phyloP scores from a whole-genome alignment of 2,329 filamentous ascomycete species.

The Neofusicoccum cordaticola region DNA sequence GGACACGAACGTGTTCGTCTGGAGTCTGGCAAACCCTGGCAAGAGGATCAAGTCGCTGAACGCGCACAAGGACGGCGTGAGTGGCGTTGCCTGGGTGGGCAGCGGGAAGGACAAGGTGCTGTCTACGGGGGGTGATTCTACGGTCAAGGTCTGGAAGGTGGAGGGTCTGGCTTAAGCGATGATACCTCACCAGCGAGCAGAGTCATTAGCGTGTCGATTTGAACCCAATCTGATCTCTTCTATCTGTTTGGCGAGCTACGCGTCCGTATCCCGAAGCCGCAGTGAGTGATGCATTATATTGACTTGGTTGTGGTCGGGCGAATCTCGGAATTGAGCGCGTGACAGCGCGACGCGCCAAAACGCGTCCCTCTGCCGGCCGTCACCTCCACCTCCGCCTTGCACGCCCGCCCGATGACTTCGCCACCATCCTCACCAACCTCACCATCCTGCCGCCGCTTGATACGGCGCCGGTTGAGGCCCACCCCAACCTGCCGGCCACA shows the following conservation, averaged over 20 bases:
- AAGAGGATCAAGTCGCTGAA: conserved; percentile 80
- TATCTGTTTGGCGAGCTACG: too few relatives aligned
- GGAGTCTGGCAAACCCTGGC: conserved; percentile 81
- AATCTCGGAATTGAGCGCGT: neutral
- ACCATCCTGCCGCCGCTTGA: too few relatives aligned
- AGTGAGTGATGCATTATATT: neutral
- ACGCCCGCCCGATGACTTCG: neutral
- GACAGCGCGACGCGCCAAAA: conserved; percentile 2
- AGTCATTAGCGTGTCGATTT: too few relatives aligned
- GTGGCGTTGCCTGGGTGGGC: conserved; percentile 75
- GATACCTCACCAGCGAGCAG: too few relatives aligned
- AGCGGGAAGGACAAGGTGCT: conserved; percentile 58
- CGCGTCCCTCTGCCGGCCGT: neutral
- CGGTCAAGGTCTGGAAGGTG: conserved; percentile 84
- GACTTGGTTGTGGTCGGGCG: neutral
- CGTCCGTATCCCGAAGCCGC: too few relatives aligned
- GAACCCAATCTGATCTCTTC: too few relatives aligned
- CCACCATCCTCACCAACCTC: neutral
- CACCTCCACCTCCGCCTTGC: neutral
- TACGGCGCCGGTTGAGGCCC: neutral
- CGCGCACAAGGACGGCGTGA: conserved; percentile 94
- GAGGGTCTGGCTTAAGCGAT: conserved; percentile 43
- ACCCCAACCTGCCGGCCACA: neutral
- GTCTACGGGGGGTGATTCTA: conserved; percentile 81
- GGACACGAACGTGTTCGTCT: conserved; percentile 90